Base-by-base conservation (phyloP, 352 stramenopile species). In the Phytophthora quininea region DNA sequence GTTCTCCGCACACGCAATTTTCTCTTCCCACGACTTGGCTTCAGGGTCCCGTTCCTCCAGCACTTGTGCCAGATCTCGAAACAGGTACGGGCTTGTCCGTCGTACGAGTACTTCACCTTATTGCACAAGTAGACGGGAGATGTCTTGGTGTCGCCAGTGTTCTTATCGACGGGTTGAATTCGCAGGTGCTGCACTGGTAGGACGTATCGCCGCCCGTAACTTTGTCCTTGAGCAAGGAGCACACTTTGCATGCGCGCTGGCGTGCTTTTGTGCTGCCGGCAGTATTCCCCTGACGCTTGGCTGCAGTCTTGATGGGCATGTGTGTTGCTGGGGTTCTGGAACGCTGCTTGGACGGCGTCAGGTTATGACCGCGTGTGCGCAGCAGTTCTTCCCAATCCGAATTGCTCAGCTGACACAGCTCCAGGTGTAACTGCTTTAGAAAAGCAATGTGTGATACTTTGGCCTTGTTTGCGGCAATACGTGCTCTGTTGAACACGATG, bases 111-210 rank as follows among this genome's bases (percentile, higher is more conserved):
- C 19, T 54, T 60, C 24, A 66, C 50, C 27, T 66, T 60, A 31
- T 66, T 66, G 24, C 59, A 61, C 11, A 61, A 27, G n/a, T 60
- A 55, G 9, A 67, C 59, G 24, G 30, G 19, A 2, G 50, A 27
- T 5, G 32, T 42, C 27, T 43, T 14, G 0, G 59, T 51, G 11
- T 51, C 11, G 12, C 37, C 37, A 7, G 37, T 43, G 8, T 43
- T 43, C 37, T 43, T n/a, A 4, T 61, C 0, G 40, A 67, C 27
- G 4, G 51, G 35, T 60, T 61, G 1, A 61, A 33, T 33, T 61
- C 61, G 43, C 51, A 61, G 8, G 4, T 4, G 51, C 53, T 35
- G 19, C 19, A 24, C 19, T 24, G 19, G 19, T 24, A 24, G 19
- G 19, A 24, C 19, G 19, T 24, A 24, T 56, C 51, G 0, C 51